Percentiles rank a stretch among this genome's conserved stretches.
Conservation (phyloP, 345 rosid species). For the Eucalyptus shirleyi region DNA sequence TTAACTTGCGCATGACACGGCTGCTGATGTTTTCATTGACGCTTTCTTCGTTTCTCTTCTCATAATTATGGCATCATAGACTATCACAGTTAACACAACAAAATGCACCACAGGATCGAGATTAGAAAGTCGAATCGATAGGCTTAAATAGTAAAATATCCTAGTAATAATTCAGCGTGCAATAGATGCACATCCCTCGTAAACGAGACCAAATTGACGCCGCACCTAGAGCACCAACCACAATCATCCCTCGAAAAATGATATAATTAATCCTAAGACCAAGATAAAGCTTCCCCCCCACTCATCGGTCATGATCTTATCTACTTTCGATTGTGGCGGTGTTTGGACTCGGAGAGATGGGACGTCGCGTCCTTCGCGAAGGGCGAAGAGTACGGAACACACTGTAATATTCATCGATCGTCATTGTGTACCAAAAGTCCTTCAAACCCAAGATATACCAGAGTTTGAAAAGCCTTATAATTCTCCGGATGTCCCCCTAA, state of each 20-base stretch:
- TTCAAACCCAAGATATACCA: not conserved
- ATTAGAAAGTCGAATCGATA: not conserved
- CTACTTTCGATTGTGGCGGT: not conserved
- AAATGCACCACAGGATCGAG: not conserved
- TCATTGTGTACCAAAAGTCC: not conserved
- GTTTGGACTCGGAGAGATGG: not conserved
- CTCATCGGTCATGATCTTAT: not conserved
- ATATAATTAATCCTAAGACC: not conserved
- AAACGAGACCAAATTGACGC: not conserved
- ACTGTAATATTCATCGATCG: not conserved
- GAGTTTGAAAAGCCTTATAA: not conserved
- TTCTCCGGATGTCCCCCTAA: not conserved
- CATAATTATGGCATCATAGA: not conserved
- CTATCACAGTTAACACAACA: not conserved
- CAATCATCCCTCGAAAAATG: not conserved
- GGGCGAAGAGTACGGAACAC: not conserved
- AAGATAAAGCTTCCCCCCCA: not conserved
- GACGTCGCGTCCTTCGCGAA: not conserved
- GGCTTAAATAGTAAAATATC: not conserved
- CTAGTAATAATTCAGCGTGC: not conserved
- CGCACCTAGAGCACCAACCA: not conserved
- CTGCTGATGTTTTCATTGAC: not conserved
- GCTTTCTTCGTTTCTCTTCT: not conserved
- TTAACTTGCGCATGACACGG: not conserved
- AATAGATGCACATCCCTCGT: not conserved